Evolutionary conservation across 1,284 basidiomycete genomes (phyloP).

Genomic region (Ustilago xerochloae): DNA sequence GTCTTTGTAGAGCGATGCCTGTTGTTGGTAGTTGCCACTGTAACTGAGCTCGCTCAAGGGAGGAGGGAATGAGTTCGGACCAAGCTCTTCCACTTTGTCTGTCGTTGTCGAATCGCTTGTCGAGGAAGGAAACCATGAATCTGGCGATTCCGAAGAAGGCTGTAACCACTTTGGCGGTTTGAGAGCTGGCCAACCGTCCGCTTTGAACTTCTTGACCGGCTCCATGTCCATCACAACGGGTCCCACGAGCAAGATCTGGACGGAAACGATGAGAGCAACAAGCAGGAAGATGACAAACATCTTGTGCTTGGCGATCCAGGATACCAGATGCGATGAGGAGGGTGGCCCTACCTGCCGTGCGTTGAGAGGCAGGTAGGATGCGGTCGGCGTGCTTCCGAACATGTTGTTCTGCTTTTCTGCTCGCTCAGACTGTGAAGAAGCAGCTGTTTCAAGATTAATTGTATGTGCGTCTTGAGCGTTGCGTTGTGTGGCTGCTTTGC

Average conservation of each 20-base stretch:
- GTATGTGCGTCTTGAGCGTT: neutral
- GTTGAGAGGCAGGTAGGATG: slow-evolving; percentile 46
- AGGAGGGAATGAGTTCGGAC: slow-evolving; percentile 31
- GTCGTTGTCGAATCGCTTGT: neutral
- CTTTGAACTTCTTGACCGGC: slow-evolving; percentile 34
- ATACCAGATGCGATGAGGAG: slow-evolving; percentile 33
- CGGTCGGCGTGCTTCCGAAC: slow-evolving; percentile 32
- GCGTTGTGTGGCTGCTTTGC: slow-evolving; percentile 7
- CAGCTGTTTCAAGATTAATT: neutral
- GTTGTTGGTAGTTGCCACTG: slow-evolving; percentile 3
- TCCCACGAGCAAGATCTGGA: slow-evolving; percentile 35
- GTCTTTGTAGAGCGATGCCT: slow-evolving; percentile 38
- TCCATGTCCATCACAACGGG: slow-evolving; percentile 43
- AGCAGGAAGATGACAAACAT: slow-evolving; percentile 34
- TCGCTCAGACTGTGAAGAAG: neutral
- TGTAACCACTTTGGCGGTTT: slow-evolving; percentile 31
- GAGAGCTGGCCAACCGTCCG: slow-evolving; percentile 18
- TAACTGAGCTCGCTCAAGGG: slow-evolving; percentile 16
- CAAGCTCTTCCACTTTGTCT: slow-evolving; percentile 4
- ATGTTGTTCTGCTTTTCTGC: slow-evolving; percentile 11
- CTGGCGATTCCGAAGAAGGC: slow-evolving; percentile 15
- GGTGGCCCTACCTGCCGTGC: slow-evolving; percentile 19
- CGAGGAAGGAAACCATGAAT: slow-evolving; percentile 27
- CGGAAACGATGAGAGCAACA: slow-evolving; percentile 34
- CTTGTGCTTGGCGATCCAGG: slow-evolving; percentile 52